Conservation (phyloP, 345 rosid genomes). For the Gossypium australe region DNA sequence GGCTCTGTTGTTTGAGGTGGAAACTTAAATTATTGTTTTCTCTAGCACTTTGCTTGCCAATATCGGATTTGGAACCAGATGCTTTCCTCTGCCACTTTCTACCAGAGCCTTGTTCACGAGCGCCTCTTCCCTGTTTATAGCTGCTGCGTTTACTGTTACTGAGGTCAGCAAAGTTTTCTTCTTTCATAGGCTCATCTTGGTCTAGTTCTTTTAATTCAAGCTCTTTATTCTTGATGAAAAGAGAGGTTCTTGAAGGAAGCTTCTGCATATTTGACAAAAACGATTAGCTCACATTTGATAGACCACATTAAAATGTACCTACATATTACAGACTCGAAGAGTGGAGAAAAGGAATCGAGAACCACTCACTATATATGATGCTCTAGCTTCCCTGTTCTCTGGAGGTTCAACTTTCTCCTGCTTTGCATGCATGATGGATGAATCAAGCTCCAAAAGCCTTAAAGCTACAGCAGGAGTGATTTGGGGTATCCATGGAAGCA, state of each 20-base stretch:
- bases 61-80: slow-evolving; percentile 33
- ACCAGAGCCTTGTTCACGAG: slow-evolving; percentile 48
- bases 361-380: slow-evolving; percentile 50
- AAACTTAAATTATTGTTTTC: slow-evolving; percentile 33
- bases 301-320: neutral
- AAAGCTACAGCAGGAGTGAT: slow-evolving; percentile 76
- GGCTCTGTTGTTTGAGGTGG: slow-evolving; percentile 39
- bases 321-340: neutral
- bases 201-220: slow-evolving; percentile 34
- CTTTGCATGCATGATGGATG: slow-evolving; percentile 48
- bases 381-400: slow-evolving; percentile 39
- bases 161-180: slow-evolving; percentile 31
- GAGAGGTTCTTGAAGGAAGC: slow-evolving; percentile 40
- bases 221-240: slow-evolving; percentile 45
- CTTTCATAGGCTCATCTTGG: slow-evolving; percentile 28
- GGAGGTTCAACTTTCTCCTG: slow-evolving; percentile 50
- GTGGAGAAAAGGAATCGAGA: neutral
- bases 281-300: neutral
- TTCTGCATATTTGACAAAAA: slow-evolving; percentile 41
- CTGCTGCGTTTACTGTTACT: slow-evolving; percentile 35
- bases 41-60: slow-evolving; percentile 35
- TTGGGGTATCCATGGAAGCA: slow-evolving; percentile 98
- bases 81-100: slow-evolving; percentile 45
- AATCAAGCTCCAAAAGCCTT: slow-evolving; percentile 81
- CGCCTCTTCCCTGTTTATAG: slow-evolving; percentile 53